These are phyloP conservation scores for Aspergillus oerlinghausenensis DNA, from an alignment of 2,329 filamentous ascomycete genomes.

Conservation along the genomic window DNA sequence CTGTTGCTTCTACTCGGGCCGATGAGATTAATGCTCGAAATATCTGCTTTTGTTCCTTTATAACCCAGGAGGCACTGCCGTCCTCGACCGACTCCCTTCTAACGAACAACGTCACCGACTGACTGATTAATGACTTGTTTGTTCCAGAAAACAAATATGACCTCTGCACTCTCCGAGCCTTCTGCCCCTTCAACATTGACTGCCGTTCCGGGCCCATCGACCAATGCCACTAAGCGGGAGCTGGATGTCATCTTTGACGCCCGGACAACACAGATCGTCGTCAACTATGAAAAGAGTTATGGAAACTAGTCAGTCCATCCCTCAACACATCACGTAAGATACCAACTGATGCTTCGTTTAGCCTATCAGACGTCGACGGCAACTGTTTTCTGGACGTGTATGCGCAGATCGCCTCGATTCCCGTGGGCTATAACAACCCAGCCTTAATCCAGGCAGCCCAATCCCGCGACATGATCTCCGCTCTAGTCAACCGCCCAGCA, in stretches of 20 bases:
- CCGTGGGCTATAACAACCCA: constrained; percentile 7
- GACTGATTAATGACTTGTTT: too few relatives aligned
- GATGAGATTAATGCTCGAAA: too few relatives aligned
- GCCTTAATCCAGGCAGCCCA: constrained; percentile 2
- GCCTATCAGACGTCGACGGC: constrained; percentile 7
- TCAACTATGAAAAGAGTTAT: constrained; percentile 1
- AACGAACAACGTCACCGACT: too few relatives aligned
- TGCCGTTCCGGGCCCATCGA: not conserved
- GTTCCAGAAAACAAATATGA: too few relatives aligned
- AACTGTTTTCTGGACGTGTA: constrained; percentile 9
- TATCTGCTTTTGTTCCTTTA: too few relatives aligned
- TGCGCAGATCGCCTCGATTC: constrained; percentile 8
- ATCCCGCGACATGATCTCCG: constrained; percentile 2
- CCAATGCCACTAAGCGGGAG: not conserved
- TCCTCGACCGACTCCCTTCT: too few relatives aligned
- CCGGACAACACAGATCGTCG: not conserved
- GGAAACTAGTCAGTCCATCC: not conserved
- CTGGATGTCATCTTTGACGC: constrained; percentile 1
- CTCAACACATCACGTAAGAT: not conserved
- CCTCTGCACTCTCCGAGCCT: too few relatives aligned
- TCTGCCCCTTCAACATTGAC: not conserved
- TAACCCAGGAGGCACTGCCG: too few relatives aligned
- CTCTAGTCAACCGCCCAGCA: constrained; percentile 5
- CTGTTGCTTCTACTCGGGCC: too few relatives aligned
- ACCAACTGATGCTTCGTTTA: not conserved